These are phyloP conservation scores for Anisodus tanguticus DNA, from an alignment of 257 asterid species.

Conservation along the genomic window DNA sequence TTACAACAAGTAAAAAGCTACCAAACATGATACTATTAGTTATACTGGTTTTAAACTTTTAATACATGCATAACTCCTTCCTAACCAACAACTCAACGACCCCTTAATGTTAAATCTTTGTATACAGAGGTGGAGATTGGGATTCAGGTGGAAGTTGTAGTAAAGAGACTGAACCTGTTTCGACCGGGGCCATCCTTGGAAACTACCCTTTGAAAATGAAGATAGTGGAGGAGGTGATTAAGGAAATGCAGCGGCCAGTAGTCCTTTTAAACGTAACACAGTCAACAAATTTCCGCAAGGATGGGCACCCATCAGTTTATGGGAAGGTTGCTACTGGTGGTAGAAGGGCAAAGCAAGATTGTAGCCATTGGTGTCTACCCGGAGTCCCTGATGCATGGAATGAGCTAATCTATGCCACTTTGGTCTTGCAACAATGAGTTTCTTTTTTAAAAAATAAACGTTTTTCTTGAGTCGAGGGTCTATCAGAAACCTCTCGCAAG, in stretches of 20 bases:
- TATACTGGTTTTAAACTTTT: too few species aligned
- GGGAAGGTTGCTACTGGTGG: slow-evolving; percentile 63
- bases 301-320: slow-evolving; percentile 90
- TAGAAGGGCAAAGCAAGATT: slow-evolving; percentile 78
- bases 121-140: slow-evolving; percentile 97
- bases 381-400: slow-evolving; percentile 99
- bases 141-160: slow-evolving; percentile 96
- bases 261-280: slow-evolving; percentile 72
- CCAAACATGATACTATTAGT: too few species aligned
- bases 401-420: slow-evolving; percentile 79
- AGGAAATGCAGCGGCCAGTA: slow-evolving; percentile 59
- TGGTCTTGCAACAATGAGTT: slow-evolving; percentile 51
- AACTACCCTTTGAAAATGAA: slow-evolving; percentile 87
- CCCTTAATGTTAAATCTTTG: neutral
- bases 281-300: slow-evolving; percentile 86
- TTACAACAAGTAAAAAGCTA: too few species aligned
- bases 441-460: neutral
- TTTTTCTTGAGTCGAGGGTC: too few species aligned
- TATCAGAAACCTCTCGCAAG: too few species aligned
- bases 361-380: slow-evolving; percentile 99
- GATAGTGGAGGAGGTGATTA: slow-evolving; percentile 66
- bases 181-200: slow-evolving; percentile 64
- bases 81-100: too few species aligned
- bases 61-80: too few species aligned
- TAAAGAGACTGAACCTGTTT: slow-evolving; percentile 78